Conservation (phyloP, 768 basidiomycete species). For the Boletus sp. region DNA sequence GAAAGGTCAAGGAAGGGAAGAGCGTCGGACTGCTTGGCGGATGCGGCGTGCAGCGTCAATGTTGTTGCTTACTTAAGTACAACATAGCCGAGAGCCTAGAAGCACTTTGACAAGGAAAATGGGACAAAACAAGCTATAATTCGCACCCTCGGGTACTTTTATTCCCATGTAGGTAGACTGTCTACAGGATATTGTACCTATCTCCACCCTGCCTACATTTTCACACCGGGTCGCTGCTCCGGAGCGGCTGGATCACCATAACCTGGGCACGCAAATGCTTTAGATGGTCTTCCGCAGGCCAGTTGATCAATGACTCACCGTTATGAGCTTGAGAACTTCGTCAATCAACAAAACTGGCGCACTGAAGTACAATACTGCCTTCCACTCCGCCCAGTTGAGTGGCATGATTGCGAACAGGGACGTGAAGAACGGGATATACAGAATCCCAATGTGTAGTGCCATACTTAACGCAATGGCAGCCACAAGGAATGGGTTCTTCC, state of each 20-base stretch:
- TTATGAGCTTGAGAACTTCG: constrained; percentile 83
- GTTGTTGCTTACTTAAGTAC: constrained; percentile 8
- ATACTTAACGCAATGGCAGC: constrained; percentile 88
- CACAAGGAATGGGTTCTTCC: constrained; percentile 94
- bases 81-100: background rate
- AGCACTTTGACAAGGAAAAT: too few species aligned
- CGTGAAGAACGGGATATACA: constrained; percentile 97
- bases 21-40: background rate
- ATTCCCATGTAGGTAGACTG: background rate
- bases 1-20: background rate
- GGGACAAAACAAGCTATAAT: too few species aligned
- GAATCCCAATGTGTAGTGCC: constrained; percentile 89
- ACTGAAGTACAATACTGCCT: constrained; percentile 84
- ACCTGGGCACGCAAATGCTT: constrained; percentile 34
- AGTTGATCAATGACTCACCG: constrained; percentile 45
- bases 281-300: background rate
- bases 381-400: constrained; percentile 94
- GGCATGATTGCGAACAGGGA: constrained; percentile 89
- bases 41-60: background rate
- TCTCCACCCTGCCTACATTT: background rate
- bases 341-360: constrained; percentile 88
- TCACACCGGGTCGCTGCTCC: constrained; percentile 36
- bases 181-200: background rate
- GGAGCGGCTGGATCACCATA: constrained; percentile 56
- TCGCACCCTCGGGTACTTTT: background rate